Evolutionary conservation across 2,329 filamentous ascomycete species (phyloP).

Genomic region (Cryphonectria parasitica): DNA sequence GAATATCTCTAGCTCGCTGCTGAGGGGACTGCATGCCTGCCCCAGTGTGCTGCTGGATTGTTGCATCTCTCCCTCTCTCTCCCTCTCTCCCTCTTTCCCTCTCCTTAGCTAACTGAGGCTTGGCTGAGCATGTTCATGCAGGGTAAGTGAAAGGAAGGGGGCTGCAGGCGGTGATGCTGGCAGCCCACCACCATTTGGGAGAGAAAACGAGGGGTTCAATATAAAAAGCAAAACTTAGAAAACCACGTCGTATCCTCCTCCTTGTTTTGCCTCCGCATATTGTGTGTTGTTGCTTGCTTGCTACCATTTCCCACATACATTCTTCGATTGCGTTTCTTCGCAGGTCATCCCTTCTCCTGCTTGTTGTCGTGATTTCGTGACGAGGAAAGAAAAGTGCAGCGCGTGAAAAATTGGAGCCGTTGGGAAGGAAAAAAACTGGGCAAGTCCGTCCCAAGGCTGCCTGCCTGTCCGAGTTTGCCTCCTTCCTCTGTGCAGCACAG

Average conservation of each 20-base stretch:
- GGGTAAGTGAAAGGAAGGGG: conserved; percentile 8
- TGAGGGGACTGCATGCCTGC: conserved; percentile 5
- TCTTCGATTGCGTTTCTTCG: background rate
- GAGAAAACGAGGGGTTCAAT: background rate
- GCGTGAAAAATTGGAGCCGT: background rate
- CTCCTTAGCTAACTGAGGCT: background rate
- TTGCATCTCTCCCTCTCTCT: background rate
- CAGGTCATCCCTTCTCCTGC: background rate
- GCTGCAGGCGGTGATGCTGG: conserved; percentile 3
- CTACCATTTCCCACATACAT: background rate
- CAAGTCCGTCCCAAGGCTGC: background rate
- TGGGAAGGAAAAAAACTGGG: background rate
- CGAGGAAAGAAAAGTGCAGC: background rate
- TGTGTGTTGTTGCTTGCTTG: background rate
- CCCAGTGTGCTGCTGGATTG: conserved; percentile 4
- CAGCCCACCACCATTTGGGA: conserved; percentile 13
- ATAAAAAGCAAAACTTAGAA: conserved; percentile 14
- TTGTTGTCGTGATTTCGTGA: background rate
- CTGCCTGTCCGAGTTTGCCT: background rate
- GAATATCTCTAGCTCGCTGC: conserved; percentile 23
- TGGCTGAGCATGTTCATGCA: background rate
- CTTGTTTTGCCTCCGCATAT: background rate
- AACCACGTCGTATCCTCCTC: background rate
- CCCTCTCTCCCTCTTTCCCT: background rate
- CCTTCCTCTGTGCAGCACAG: background rate